phyloP scores from a whole-genome alignment of 345 rosid genomes.

The rapeseed (Brassica napus) region Da-Ae NC_063446.1:28398001-28398500 shows the following conservation, averaged over 20 bases:
- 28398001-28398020: conserved; percentile 14
- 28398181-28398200: conserved; percentile 22
- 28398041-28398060: conserved; percentile 2
- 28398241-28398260: conserved; percentile 5
- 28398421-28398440: conserved; percentile 29
- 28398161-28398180: conserved; percentile 41
- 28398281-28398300: background rate
- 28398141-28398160: background rate
- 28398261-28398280: conserved; percentile 20
- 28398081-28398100: conserved; percentile 30
- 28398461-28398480: conserved; percentile 2
- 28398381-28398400: background rate
- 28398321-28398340: conserved; percentile 8
- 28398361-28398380: background rate
- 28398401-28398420: conserved; percentile 15
- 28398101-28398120: conserved; percentile 39
- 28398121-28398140: conserved; percentile 23
- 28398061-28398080: conserved; percentile 24
- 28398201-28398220: conserved; percentile 37
- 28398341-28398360: background rate
- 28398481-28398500: conserved; percentile 27
- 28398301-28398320: background rate
- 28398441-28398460: conserved; percentile 35
- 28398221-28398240: conserved; percentile 24
- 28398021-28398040: conserved; percentile 13